Evolutionary conservation across 2,329 filamentous ascomycete species (phyloP).

Genomic region (Macrophomina tecta): DNA sequence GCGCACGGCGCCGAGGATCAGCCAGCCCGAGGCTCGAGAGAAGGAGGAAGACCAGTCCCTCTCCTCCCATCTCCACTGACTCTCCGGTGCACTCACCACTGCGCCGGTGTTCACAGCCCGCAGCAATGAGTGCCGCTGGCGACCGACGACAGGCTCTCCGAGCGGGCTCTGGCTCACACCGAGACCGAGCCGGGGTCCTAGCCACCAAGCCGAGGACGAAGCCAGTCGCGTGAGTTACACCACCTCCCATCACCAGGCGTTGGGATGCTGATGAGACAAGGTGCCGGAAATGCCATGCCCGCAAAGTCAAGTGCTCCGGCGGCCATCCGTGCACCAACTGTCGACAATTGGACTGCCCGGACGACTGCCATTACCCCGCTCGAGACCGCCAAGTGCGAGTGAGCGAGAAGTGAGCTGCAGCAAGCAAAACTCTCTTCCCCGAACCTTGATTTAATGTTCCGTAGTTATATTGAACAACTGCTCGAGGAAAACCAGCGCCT

Average conservation of each 20-base stretch:
- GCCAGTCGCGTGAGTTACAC: conserved; percentile 13
- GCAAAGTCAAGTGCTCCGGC: conserved; percentile 45
- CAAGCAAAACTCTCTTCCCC: background rate
- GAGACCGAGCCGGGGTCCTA: background rate
- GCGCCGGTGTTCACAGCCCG: background rate
- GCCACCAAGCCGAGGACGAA: conserved; percentile 20
- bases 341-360: conserved; percentile 29
- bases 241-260: too few relatives aligned
- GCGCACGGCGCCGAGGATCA: background rate
- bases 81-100: background rate
- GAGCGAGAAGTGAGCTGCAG: conserved; percentile 34
- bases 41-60: background rate
- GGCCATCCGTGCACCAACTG: conserved; percentile 42
- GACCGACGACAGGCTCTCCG: conserved; percentile 13
- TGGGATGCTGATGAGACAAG: conserved; percentile 25
- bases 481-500: conserved; percentile 41
- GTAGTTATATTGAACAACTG: conserved; percentile 39
- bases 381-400: conserved; percentile 41
- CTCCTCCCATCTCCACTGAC: background rate
- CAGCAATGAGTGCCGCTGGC: background rate
- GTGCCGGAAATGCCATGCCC: conserved; percentile 37
- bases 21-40: background rate
- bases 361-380: conserved; percentile 37
- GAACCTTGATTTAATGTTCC: background rate
- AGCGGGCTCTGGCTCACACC: background rate